Conservation (phyloP, 1,284 basidiomycete species). For the Polyporus tsugae region DNA sequence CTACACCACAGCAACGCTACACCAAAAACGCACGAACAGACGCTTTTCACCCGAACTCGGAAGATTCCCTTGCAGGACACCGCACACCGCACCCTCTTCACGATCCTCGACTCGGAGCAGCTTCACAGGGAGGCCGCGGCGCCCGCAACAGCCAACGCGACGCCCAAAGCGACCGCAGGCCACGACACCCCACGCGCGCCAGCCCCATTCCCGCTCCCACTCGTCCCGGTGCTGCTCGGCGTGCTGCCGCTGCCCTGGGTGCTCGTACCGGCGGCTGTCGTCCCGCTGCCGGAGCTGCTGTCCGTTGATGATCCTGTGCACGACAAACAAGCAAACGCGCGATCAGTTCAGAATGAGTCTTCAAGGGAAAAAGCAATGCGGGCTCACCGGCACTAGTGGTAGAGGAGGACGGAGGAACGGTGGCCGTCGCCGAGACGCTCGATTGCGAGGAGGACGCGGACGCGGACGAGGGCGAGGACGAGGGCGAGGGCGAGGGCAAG, state of each 20-base stretch:
- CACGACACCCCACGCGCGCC: not conserved
- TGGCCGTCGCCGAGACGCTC: constrained; percentile 3
- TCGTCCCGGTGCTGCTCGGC: not conserved
- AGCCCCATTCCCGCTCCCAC: not conserved
- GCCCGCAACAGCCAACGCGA: not conserved
- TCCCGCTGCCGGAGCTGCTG: not conserved
- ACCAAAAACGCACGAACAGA: too few species aligned
- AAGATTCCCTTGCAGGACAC: too few species aligned
- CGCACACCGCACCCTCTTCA: too few species aligned
- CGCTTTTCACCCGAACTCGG: too few species aligned
- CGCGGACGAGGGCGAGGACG: not conserved
- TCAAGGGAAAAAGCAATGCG: not conserved
- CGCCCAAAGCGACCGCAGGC: not conserved
- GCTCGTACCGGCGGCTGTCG: not conserved
- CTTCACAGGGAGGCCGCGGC: not conserved
- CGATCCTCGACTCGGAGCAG: too few species aligned
- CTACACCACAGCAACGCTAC: not conserved
- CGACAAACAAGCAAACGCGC: not conserved
- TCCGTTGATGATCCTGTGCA: not conserved
- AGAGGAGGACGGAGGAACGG: not conserved
- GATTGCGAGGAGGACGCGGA: constrained; percentile 7
- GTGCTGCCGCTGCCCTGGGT: not conserved
- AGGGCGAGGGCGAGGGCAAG: not conserved
- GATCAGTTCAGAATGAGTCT: not conserved
- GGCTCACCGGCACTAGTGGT: not conserved